Conservation (phyloP, 257 asterid genomes). For the Fraxinus excelsior region DNA sequence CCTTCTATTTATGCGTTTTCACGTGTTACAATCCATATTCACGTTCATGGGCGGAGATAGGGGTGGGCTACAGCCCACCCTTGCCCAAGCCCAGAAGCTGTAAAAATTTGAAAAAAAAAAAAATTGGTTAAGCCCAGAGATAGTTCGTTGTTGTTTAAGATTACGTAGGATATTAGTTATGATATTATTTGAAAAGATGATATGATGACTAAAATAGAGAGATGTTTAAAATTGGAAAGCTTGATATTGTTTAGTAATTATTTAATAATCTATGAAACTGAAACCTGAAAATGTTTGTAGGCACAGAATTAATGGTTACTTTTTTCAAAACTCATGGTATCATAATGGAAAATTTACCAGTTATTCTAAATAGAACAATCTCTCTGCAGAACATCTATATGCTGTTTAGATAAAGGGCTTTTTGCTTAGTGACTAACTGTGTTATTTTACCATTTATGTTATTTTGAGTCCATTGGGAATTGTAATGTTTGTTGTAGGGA, state of each 20-base stretch:
- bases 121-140: too few species aligned
- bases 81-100: too few species aligned
- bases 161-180: not conserved
- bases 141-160: not conserved
- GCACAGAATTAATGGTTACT: not conserved
- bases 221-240: not conserved
- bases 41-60: too few species aligned
- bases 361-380: slow-evolving; percentile 8
- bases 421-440: too few species aligned
- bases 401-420: too few species aligned
- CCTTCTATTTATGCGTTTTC: too few species aligned
- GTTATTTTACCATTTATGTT: too few species aligned
- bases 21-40: too few species aligned
- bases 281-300: not conserved
- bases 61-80: too few species aligned
- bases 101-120: too few species aligned
- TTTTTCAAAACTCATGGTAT: slow-evolving; percentile 4
- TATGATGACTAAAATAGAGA: not conserved
- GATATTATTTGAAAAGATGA: not conserved
- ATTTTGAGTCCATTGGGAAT: too few species aligned
- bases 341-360: not conserved
- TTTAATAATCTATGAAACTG: not conserved
- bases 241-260: not conserved
- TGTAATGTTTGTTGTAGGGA: too few species aligned
- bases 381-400: slow-evolving; percentile 10